phyloP scores from a whole-genome alignment of 306 rosid genomes.

The Carpinus fangiana region DNA sequence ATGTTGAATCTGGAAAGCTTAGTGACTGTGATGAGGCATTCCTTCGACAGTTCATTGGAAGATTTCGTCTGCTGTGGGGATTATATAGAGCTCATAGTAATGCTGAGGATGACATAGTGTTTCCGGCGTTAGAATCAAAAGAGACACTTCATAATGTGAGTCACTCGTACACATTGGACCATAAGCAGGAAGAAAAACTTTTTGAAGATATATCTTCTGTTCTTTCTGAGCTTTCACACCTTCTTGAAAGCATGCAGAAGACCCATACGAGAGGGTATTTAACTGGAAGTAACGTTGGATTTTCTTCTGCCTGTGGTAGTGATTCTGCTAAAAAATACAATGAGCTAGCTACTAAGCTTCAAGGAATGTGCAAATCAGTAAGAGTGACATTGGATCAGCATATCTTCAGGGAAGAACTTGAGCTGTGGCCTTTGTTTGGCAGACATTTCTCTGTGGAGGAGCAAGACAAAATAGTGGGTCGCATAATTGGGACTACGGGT shows the following conservation, averaged over 20 bases:
- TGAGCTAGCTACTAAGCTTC: slow-evolving; percentile 93
- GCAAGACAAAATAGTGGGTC: slow-evolving; percentile 95
- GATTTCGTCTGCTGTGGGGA: slow-evolving; percentile 98
- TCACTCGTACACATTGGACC: slow-evolving; percentile 93
- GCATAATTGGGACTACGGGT: slow-evolving; percentile 97
- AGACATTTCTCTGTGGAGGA: slow-evolving; percentile 93
- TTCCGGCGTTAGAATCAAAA: slow-evolving; percentile 97
- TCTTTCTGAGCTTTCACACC: slow-evolving; percentile 86
- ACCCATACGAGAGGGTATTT: slow-evolving; percentile 40
- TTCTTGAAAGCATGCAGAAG: slow-evolving; percentile 64
- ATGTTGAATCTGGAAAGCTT: slow-evolving; percentile 97
- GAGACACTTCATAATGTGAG: slow-evolving; percentile 97
- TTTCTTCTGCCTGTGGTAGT: slow-evolving; percentile 38
- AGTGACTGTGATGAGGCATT: slow-evolving; percentile 72
- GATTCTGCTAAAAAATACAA: slow-evolving; percentile 65
- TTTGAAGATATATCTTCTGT: slow-evolving; percentile 82
- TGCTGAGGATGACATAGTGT: slow-evolving; percentile 98
- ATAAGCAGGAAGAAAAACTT: slow-evolving; percentile 90
- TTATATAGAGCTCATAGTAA: slow-evolving; percentile 98
- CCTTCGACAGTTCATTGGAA: slow-evolving; percentile 78
- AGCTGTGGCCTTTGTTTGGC: slow-evolving; percentile 96
- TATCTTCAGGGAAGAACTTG: slow-evolving; percentile 95
- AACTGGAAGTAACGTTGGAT: slow-evolving; percentile 35
- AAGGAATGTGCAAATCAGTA: slow-evolving; percentile 98
- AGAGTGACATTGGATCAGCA: slow-evolving; percentile 94